These are phyloP conservation scores for Periconia macrospinosa DNA, from an alignment of 2,329 filamentous ascomycete genomes.

Conservation along the genomic window DNA sequence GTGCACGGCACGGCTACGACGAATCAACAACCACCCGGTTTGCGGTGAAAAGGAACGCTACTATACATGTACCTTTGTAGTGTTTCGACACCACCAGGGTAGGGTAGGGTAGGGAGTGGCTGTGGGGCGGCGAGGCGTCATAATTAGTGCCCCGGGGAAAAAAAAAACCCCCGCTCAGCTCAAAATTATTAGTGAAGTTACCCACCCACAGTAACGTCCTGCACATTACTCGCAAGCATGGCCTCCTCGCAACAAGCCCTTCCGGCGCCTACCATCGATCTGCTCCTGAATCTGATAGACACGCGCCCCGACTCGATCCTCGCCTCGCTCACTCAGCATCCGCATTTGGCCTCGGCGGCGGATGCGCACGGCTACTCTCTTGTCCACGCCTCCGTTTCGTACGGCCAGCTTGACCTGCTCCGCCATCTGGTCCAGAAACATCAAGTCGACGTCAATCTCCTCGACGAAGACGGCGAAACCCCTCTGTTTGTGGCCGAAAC, in stretches of 20 bases:
- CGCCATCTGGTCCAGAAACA: slow-evolving; percentile 75
- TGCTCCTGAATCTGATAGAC: slow-evolving; percentile 65
- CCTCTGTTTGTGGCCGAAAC: slow-evolving; percentile 92
- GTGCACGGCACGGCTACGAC: no score
- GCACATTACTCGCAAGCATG: no score
- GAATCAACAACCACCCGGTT: no score
- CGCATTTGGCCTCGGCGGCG: slow-evolving; percentile 75
- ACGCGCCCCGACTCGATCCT: slow-evolving; percentile 77
- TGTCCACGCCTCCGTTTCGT: slow-evolving; percentile 89
- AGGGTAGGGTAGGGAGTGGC: no score
- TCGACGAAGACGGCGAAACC: slow-evolving; percentile 90
- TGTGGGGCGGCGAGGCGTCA: no score
- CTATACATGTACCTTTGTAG: no score
- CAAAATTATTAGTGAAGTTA: no score
- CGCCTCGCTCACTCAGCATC: slow-evolving; percentile 71
- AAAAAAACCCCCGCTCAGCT: no score
- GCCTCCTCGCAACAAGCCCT: slow-evolving; percentile 15
- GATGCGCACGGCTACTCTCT: slow-evolving; percentile 94
- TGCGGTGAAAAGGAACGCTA: no score
- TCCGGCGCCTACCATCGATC: slow-evolving; percentile 47
- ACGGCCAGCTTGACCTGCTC: slow-evolving; percentile 82
- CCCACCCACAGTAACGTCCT: no score
- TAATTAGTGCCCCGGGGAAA: no score
- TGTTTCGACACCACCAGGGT: no score
- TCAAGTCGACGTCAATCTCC: slow-evolving; percentile 75